Evolutionary conservation across 306 rosid species (phyloP), one percentile per base, ranked within the genome.

Genomic region (Senna tora): DNA sequence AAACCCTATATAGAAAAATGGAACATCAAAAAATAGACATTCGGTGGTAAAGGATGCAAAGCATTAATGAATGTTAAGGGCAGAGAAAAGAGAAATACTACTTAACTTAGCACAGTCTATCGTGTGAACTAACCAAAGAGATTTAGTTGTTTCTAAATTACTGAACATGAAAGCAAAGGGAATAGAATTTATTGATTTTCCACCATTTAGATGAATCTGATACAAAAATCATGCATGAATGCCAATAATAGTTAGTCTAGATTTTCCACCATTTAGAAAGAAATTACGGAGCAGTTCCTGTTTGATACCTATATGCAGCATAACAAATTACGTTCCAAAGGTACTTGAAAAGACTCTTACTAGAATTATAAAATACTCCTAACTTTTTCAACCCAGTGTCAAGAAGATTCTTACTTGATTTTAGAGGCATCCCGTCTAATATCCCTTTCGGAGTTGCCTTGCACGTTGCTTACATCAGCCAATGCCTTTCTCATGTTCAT

Each of bases 381-480:
- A 32, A 55, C 41, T 19, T 16, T 47, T 69, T 70, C 57, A 13
- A 74, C 19, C 60, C 43, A 58, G 39, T 34, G 62, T 34, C 58
- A 51, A 66, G 63, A 75, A 56, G 62, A 79, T 60, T 76, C 97
- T 89, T 76, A 93, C 98, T 72, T 83, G 41, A 49, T 74, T 81
- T 84, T 88, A 16, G 83, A 87, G 85, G 76, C 68, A 46, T 66
- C 73, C 47, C 46, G 80, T 43, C 60, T 56, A 51, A 51, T 39
- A 64, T 67, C 71, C 80, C 72, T 81, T 0, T 78, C 77, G 73
- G 85, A 75, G 77, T 66, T 84, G 65, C 74, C 76, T 60, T 74
- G 79, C 36, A 65, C 75, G 75, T 93, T 93, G 87, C 94, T 89
- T 33, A 93, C 88, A 79, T 93, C 97, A 49, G 87, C 84, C 83